Base-by-base conservation (phyloP, 768 basidiomycete genomes). In the Saitozyma sp. region DNA sequence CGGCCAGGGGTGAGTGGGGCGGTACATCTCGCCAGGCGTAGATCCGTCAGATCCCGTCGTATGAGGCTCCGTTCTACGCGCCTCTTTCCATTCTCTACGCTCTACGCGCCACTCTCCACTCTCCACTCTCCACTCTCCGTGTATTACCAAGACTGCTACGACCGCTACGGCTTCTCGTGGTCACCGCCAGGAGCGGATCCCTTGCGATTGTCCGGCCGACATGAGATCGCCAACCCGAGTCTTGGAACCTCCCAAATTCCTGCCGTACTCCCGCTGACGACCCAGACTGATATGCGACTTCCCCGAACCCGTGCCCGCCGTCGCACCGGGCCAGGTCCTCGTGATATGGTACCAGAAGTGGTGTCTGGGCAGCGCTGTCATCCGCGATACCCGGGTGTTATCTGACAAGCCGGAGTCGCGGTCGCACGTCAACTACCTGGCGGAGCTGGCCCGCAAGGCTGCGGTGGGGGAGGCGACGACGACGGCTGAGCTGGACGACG, bases 321-420 rank as follows among this genome's bases (percentile, higher is more conserved):
- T 92, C 14, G 83, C 90, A 0, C 85, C 87, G 0, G 94, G 94
- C 1, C 94, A 97, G 78, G 85, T 89, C 38, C 88, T 87, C 7
- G 87, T 85, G 0, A 66, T 95, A 2, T 96, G 87, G 78, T 83
- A 86, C 59, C 86, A 82, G 2, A 83, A 86, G 50, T 88, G 88
- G 87, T 93, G 91, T 78, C 82, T 95, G 39, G 93, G 93, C 2
- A 89, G 88, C 71, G 93, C 91, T 40, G 79, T 84, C 7, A 92
- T 96, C 54, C 64, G 41, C 5, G 56, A 63, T 38, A 75, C 74
- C 13, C 45, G 45, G 2, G n/a, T 11, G 11, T 11, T 37, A 37
- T 29, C 17, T 29, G 39, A 52, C 20, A 4, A 7, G n/a, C 16
- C 38, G 7, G 6, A 29, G 10, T n/a, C 38, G 5, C 38, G 38